A percentile compares a stretch with the other conserved stretches of the same genome.
Conservation (phyloP, 257 asterid species). For the Parsonsia alboflavescens region DNA sequence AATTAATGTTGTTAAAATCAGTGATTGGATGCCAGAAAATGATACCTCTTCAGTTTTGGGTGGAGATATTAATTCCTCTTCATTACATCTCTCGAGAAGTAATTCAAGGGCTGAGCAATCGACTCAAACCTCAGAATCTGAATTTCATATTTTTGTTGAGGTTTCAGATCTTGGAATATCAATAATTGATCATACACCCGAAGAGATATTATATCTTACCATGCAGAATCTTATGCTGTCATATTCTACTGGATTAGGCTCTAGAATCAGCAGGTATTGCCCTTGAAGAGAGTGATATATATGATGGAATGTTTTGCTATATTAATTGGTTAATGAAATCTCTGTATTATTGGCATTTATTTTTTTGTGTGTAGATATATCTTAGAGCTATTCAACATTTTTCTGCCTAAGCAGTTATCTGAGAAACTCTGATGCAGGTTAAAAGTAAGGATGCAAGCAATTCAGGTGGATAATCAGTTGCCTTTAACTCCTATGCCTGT, state of each 20-base stretch:
- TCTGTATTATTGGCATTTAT: constrained; percentile 12
- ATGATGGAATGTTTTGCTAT: not conserved
- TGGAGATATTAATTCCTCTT: constrained; percentile 41
- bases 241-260: constrained; percentile 90
- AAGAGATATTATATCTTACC: constrained; percentile 85
- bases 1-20: constrained; percentile 74
- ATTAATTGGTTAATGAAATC: constrained; percentile 10
- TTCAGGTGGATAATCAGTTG: constrained; percentile 94
- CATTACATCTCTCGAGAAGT: constrained; percentile 40
- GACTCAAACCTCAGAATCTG: constrained; percentile 48
- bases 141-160: constrained; percentile 86
- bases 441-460: constrained; percentile 80
- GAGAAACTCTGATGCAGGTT: constrained; percentile 40
- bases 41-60: constrained; percentile 34
- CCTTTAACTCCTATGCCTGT: constrained; percentile 98
- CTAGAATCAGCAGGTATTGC: constrained; percentile 84
- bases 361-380: not conserved
- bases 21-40: constrained; percentile 85
- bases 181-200: constrained; percentile 94
- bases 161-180: constrained; percentile 94
- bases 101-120: constrained; percentile 46
- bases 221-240: constrained; percentile 78
- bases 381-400: constrained; percentile 3
- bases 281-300: constrained; percentile 4
- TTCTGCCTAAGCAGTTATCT: not conserved